Percentiles rank a stretch among this genome's conserved stretches.
phyloP scores from a whole-genome alignment of 495 filamentous ascomycete genomes.

The Elasticomyces elasticus region DNA sequence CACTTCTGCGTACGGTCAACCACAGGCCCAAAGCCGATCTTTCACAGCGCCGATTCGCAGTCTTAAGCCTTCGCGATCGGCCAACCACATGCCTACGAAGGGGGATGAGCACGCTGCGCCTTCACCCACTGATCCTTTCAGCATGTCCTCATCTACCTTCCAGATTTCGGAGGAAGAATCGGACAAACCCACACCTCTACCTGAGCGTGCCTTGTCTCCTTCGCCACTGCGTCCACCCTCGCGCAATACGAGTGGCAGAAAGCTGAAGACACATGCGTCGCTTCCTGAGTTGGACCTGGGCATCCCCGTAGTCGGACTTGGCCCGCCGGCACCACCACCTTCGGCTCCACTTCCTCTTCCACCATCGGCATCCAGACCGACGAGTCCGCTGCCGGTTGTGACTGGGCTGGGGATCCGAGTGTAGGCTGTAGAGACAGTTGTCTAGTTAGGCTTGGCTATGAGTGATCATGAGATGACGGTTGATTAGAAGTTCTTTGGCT shows the following conservation, averaged over 20 bases:
- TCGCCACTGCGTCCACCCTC: not conserved
- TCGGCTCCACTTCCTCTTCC: conserved; percentile 2
- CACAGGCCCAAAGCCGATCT: not conserved
- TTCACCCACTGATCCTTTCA: not conserved
- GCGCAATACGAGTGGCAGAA: not conserved
- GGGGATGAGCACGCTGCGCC: not conserved
- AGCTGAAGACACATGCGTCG: conserved; percentile 12
- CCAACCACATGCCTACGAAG: not conserved
- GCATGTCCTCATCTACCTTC: not conserved
- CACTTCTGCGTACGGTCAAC: conserved; percentile 5
- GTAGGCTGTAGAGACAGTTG: not conserved
- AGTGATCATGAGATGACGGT: too few relatives aligned
- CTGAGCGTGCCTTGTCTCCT: not conserved
- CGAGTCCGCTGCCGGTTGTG: not conserved
- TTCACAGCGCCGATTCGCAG: conserved; percentile 14
- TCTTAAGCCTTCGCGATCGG: conserved; percentile 18
- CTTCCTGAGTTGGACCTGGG: conserved; percentile 21
- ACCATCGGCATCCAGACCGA: not conserved
- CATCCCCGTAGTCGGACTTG: conserved; percentile 23
- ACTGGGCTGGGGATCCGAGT: conserved; percentile 4
- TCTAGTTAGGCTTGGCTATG: not conserved
- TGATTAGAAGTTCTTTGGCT: too few relatives aligned
- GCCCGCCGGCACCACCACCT: conserved; percentile 30
- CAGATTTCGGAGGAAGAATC: not conserved
- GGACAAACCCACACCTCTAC: not conserved